A percentile compares a stretch with the other conserved stretches of the same genome.
Evolutionary conservation across 306 rosid species (phyloP).

Genomic region (Fragaria vesca): DNA sequence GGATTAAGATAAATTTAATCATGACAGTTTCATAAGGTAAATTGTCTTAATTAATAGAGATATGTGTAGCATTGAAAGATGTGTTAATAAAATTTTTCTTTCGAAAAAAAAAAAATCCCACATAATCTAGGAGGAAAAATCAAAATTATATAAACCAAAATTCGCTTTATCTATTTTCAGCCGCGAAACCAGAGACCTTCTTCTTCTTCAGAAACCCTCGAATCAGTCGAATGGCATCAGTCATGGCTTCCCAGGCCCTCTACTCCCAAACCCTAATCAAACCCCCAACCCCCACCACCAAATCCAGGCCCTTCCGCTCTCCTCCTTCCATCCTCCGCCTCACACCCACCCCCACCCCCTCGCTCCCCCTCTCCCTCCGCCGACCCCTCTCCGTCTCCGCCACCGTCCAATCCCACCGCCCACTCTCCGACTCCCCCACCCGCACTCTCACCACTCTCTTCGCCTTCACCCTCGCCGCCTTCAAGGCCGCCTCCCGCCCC

Average conservation of each 20-base stretch:
- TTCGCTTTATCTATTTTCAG: not conserved
- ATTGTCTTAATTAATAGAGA: too few relatives aligned
- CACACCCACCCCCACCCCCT: not conserved
- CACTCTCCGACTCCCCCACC: slow-evolving; percentile 16
- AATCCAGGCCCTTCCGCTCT: not conserved
- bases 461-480: slow-evolving; percentile 27
- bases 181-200: not conserved
- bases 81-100: too few relatives aligned
- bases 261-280: slow-evolving; percentile 2
- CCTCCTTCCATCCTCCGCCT: not conserved
- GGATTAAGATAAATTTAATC: too few relatives aligned
- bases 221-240: not conserved
- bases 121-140: too few relatives aligned
- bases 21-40: too few relatives aligned
- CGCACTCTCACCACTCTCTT: slow-evolving; percentile 37
- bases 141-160: not conserved
- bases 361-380: not conserved
- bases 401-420: not conserved
- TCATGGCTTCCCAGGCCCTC: slow-evolving; percentile 16
- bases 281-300: not conserved
- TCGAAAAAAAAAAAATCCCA: too few relatives aligned
- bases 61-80: too few relatives aligned
- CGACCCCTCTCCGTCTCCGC: slow-evolving; percentile 3
- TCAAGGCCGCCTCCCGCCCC: slow-evolving; percentile 9
- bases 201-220: not conserved